phyloP scores from a whole-genome alignment of 2,329 filamentous ascomycete genomes.

The Passalora sequoiae region DNA sequence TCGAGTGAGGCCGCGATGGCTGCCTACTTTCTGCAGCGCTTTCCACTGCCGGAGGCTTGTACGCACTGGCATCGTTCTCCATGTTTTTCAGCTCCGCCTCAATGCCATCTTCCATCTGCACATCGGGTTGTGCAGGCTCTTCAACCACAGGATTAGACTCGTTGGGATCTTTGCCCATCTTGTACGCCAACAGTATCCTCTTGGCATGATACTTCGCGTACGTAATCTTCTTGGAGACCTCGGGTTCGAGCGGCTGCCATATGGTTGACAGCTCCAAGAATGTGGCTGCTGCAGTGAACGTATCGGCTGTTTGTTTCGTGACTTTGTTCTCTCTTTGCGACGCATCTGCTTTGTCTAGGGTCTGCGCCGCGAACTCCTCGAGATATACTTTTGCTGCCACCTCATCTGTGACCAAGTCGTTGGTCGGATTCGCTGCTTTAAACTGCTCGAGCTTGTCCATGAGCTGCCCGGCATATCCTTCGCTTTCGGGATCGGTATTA shows the following conservation, averaged over 20 bases:
- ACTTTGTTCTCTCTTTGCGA: slow-evolving; percentile 65
- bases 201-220: slow-evolving; percentile 95
- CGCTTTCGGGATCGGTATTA: slow-evolving; percentile 68
- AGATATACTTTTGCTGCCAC: slow-evolving; percentile 83
- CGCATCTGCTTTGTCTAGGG: slow-evolving; percentile 76
- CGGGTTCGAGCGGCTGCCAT: slow-evolving; percentile 70
- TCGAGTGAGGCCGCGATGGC: slow-evolving; percentile 32
- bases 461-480: slow-evolving; percentile 71
- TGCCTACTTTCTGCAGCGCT: slow-evolving; percentile 55
- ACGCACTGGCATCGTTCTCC: slow-evolving; percentile 24
- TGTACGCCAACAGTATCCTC: slow-evolving; percentile 84
- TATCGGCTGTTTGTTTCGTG: slow-evolving; percentile 80
- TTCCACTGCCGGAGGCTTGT: slow-evolving; percentile 53
- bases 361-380: slow-evolving; percentile 87
- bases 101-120: slow-evolving; percentile 21
- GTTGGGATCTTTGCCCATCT: slow-evolving; percentile 88
- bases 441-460: slow-evolving; percentile 89
- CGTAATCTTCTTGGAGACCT: slow-evolving; percentile 81
- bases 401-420: slow-evolving; percentile 83
- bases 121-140: slow-evolving; percentile 12
- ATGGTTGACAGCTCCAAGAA: slow-evolving; percentile 85
- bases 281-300: slow-evolving; percentile 84
- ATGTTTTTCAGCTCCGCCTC: slow-evolving; percentile 28
- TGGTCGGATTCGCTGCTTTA: slow-evolving; percentile 66
- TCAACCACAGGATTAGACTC: slow-evolving; percentile 74